Base-by-base conservation (phyloP, 169 alveolate genomes). In the Eimeria tenella region DNA sequence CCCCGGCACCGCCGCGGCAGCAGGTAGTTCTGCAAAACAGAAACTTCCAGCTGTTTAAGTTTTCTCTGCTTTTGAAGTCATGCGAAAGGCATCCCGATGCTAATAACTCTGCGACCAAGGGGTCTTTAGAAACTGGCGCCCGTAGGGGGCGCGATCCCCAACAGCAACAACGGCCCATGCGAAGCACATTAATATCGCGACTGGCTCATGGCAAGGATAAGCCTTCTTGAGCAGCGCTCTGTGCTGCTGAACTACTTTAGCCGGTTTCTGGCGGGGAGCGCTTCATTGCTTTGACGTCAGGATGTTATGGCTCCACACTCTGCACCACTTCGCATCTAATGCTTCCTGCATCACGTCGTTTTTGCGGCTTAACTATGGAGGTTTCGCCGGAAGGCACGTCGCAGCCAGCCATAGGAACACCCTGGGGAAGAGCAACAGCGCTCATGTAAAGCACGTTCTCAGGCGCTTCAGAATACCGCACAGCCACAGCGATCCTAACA, bases 151-250 rank as follows among this genome's bases (percentile, higher is more conserved):
- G 7, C 42, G 13, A 1, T 19, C 1, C 52, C 62, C 9, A 49
- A 63, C 2, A n/a, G 9, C 65, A n/a, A 19, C 42, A 23, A 31
- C 65, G 19, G 23, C 49, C 9, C 17, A 17, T 75, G 86, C 7
- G 49, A 75, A 75, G 9, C 21, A 75, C 19, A 63, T 50, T 50
- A 50, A 0, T 9, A 4, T 31, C 60, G 62, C 83, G 86, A 15
- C 86, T 75, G 52, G 86, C 86, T 75, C 86, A 75, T 50, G 86
- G 86, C 86, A 50, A 63, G 63, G 17, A 49, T 49, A 31, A 42
- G 63, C 19, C 65, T 17, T 75, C 17, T 63, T 19, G 65, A 75
- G 86, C 86, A 50, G 11, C 17, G 9, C 65, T 75, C 9, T 17
- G 8, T 75, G 65, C 86, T 75, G 86, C 49, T 75, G 86, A 19